Base-by-base conservation (phyloP, 768 basidiomycete genomes). In the Chiua virens region DNA sequence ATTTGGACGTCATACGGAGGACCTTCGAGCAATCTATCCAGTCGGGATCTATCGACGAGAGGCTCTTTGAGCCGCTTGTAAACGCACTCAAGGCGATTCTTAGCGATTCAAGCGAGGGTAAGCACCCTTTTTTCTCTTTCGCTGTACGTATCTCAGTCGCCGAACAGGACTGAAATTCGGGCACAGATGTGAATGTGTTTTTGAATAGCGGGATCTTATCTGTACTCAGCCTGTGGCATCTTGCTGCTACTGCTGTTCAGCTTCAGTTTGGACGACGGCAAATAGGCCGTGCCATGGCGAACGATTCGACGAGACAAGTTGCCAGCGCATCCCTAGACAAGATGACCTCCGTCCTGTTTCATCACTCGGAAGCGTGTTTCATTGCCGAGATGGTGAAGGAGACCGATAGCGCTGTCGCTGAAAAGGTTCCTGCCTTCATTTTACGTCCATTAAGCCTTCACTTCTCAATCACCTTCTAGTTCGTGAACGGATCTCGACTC, bases 301-400 rank as follows among this genome's bases (percentile, higher is more conserved):
- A 80, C 35, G 82, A 84, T 36, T 71, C 75, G 10, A 36, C 79
- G 49, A 57, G 73, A 53, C 69, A 77, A 50, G 73, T 75, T 11
- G 85, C 86, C n/a, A 78, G 79, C 36, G 74, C 75, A 15, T 82
- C 80, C 45, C 72, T 92, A 35, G 83, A 88, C 58, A 84, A 77
- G 53, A 72, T 92, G 43, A 83, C 83, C 1, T 73, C 78, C 6
- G 79, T 81, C 61, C 71, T 92, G 8, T 87, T 92, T 58, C 83
- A 80, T 53, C 82, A 87, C 52, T 83, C 82, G 9, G 86, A 92
- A 66, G 89, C 88, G 0, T 87, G 85, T 55, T 88, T 90, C 58
- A 83, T 92, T 6, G 87, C 87, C n/a, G 86, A 89, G 63, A 87
- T 92, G 79, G 79, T 85, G 18, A 78, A 79, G 56, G 86, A 86